These are phyloP conservation scores for Isoetes taiwanensis DNA, from an alignment of 75 land plant species.

Conservation along the genomic window DNA sequence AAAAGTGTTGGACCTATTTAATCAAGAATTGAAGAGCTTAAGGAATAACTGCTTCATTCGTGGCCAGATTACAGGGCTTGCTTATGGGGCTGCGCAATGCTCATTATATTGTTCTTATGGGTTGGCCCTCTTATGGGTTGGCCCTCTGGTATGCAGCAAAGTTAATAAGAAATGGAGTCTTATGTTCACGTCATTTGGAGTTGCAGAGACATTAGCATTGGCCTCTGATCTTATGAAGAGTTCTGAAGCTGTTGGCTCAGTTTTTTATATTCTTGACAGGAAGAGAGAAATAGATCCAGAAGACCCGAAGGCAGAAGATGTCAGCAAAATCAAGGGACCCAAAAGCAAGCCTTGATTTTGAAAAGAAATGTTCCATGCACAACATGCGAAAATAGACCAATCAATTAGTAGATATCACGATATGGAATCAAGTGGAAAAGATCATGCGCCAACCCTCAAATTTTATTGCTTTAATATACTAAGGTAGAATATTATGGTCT, in stretches of 20 bases:
- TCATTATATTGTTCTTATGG: conserved; percentile 39
- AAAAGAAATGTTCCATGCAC: too few species aligned
- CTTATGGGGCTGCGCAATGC: conserved; percentile 35
- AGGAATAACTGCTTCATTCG: conserved; percentile 11
- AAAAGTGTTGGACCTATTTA: conserved; percentile 26
- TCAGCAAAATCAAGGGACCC: too few species aligned
- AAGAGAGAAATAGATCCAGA: conserved; percentile 40
- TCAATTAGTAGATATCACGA: too few species aligned
- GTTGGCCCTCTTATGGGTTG: too few species aligned
- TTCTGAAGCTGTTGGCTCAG: conserved; percentile 38
- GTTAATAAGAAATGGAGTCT: conserved; percentile 26
- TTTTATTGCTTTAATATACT: too few species aligned
- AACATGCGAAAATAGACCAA: too few species aligned
- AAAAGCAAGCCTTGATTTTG: too few species aligned
- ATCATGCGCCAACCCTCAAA: too few species aligned
- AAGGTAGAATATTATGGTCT: too few species aligned
- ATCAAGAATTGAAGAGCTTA: conserved; percentile 27
- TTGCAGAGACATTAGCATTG: conserved; percentile 71
- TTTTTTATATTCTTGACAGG: conserved; percentile 47
- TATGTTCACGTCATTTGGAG: conserved; percentile 51
- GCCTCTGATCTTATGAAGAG: conserved; percentile 69
- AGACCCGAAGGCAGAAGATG: conserved; percentile 24
- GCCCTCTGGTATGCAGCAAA: conserved; percentile 40
- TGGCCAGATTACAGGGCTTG: conserved; percentile 35
- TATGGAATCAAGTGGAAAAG: too few species aligned